Percentiles rank a stretch among this genome's conserved stretches.
These are phyloP conservation scores for Peterozyma toletana DNA, from an alignment of 805 yeast genomes.

Conservation along the genomic window DNA sequence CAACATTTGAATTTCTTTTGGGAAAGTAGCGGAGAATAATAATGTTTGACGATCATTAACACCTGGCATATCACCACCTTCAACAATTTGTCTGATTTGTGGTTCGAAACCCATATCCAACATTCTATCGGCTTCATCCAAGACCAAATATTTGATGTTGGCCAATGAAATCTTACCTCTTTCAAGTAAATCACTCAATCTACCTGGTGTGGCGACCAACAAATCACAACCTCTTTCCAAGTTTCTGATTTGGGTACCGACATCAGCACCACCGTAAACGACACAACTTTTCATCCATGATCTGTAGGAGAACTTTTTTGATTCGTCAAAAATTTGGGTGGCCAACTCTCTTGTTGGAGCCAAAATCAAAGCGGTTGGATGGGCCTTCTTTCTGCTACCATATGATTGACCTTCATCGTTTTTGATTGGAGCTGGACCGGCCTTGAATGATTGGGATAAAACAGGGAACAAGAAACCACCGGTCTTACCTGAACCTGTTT, in stretches of 20 bases:
- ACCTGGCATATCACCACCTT: conserved; percentile 96
- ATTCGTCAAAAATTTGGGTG: conserved; percentile 93
- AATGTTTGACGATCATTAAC: conserved; percentile 90
- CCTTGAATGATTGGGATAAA: conserved; percentile 79
- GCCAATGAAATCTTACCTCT: conserved; percentile 88
- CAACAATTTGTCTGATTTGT: conserved; percentile 96
- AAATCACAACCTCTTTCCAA: conserved; percentile 92
- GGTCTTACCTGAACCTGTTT: conserved; percentile 99
- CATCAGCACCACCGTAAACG: conserved; percentile 98
- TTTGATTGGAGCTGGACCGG: conserved; percentile 70
- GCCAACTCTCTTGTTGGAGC: conserved; percentile 99
- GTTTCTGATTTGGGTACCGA: conserved; percentile 78
- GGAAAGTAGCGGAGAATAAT: conserved; percentile 99
- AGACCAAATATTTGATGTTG: conserved; percentile 86
- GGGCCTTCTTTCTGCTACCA: conserved; percentile 69
- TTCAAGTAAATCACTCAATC: conserved; percentile 91
- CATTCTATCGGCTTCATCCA: conserved; percentile 99
- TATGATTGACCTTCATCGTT: conserved; percentile 29
- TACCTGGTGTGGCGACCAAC: conserved; percentile 98
- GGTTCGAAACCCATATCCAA: conserved; percentile 99
- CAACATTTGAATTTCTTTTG: conserved; percentile 91
- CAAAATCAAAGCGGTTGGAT: conserved; percentile 89
- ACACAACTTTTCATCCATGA: conserved; percentile 97
- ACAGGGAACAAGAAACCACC: conserved; percentile 99
- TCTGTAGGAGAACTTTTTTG: conserved; percentile 92